phyloP scores from a whole-genome alignment of 768 basidiomycete species.

The Pulveroboletus sp. region DNA sequence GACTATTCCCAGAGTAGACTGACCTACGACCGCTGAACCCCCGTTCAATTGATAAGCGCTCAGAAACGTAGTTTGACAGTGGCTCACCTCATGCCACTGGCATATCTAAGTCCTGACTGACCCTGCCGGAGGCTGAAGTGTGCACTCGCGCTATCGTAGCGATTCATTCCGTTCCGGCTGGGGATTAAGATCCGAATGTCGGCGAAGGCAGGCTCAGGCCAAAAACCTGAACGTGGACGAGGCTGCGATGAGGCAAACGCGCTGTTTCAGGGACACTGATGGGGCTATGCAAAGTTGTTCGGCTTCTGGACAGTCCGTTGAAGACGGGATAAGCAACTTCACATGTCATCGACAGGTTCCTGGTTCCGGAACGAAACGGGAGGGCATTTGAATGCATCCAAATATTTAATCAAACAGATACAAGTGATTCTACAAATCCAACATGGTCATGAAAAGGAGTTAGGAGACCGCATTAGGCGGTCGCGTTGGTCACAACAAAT shows the following conservation, averaged over 20 bases:
- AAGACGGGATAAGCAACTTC: neutral
- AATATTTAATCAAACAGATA: neutral
- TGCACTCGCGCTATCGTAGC: neutral
- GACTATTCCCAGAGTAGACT: neutral
- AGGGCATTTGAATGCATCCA: neutral
- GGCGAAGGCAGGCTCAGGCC: too few relatives aligned
- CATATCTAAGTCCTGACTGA: neutral
- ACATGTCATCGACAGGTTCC: neutral
- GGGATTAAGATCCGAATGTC: neutral
- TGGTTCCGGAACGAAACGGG: neutral
- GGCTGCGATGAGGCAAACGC: neutral
- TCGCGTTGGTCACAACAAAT: neutral
- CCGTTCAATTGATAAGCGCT: neutral
- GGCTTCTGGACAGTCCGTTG: neutral
- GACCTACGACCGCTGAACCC: slow-evolving; percentile 4
- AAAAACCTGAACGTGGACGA: neutral
- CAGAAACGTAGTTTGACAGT: neutral
- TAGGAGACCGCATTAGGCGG: neutral
- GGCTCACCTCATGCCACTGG: neutral
- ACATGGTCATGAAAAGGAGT: neutral
- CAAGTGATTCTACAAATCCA: slow-evolving; percentile 18
- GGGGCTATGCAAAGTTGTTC: neutral
- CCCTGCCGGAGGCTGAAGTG: neutral
- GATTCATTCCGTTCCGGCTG: slow-evolving; percentile 7
- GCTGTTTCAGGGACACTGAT: neutral